Evolutionary conservation across 2,329 filamentous ascomycete genomes (phyloP), one percentile per base, ranked within the genome.

Genomic region (Colletotrichum camelliae): DNA sequence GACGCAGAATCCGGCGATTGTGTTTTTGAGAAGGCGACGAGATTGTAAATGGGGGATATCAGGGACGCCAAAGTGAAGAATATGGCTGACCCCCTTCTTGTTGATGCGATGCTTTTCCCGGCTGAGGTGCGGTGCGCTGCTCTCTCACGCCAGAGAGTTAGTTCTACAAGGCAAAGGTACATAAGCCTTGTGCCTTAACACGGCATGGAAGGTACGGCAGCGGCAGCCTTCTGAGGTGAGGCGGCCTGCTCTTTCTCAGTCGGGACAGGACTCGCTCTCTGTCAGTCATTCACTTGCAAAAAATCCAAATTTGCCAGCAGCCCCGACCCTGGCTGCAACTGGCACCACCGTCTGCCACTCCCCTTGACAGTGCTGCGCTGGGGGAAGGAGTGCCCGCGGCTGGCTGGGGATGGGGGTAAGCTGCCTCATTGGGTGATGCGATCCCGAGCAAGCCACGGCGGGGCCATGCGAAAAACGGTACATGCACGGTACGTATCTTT

Each of bases 41-140:
- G 15, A 39, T 48, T 12, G 70, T 9, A 27, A 15, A 43, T 7
- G 33, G 24, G 43, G 13, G 24, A 69, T 76, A 76, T 76, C 70
- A 74, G 43, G n/a, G 33, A n/a, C 58, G 35, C 31, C 67, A 74
- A n/a, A 52, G 57, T 52, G 43, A 52, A 31, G 27, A 31, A 65
- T 70, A 35, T 74, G 64, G n/a, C 27, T 65, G 70, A 37, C 70
- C 58, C 61, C 64, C 65, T 74, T 74, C 70, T 76, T 76, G 74
- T 76, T 76, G 70, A 65, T 76, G 74, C 48, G 60, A 70, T 70
- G 67, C 35, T 61, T 62, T 52, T 61, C 21, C 39, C n/a, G 16
- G 27, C 35, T 16, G 43, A 52, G 69, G 33, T 27, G 24, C 24
- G 24, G 24, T 39, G 35, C 68, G 55, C 62, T 37, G 58, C 64